Evolutionary conservation across 352 stramenopile species (phyloP).

Genomic region (Globisporangium perplexum): DNA sequence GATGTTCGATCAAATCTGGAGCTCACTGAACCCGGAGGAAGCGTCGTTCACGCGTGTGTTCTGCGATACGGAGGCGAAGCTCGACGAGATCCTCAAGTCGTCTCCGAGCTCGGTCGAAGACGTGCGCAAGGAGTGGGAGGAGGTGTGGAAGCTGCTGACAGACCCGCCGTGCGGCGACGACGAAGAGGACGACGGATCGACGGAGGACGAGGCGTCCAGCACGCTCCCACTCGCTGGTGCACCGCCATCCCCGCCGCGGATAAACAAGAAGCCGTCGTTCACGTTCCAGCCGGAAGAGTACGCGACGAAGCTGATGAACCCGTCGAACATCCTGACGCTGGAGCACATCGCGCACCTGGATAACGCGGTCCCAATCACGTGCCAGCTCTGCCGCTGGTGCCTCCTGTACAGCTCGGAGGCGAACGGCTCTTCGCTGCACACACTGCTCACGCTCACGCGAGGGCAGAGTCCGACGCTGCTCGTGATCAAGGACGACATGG

Average conservation of each 20-base stretch:
- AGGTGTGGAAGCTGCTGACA: slow-evolving; percentile 29
- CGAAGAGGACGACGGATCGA: slow-evolving; percentile 27
- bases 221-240: slow-evolving; percentile 9
- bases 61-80: slow-evolving; percentile 57
- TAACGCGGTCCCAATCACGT: slow-evolving; percentile 65
- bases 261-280: slow-evolving; percentile 47
- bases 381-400: slow-evolving; percentile 77
- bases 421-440: slow-evolving; percentile 75
- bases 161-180: slow-evolving; percentile 20
- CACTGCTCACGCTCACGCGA: slow-evolving; percentile 57
- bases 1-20: slow-evolving; percentile 74
- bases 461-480: slow-evolving; percentile 73
- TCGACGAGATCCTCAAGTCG: slow-evolving; percentile 67
- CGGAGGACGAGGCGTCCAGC: slow-evolving; percentile 17
- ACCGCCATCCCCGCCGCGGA: slow-evolving; percentile 28
- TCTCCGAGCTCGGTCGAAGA: slow-evolving; percentile 58
- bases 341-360: slow-evolving; percentile 73
- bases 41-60: slow-evolving; percentile 78
- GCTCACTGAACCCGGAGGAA: slow-evolving; percentile 44
- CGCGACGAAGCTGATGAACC: slow-evolving; percentile 64
- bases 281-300: slow-evolving; percentile 58
- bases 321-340: slow-evolving; percentile 62
- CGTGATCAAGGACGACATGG: slow-evolving; percentile 71
- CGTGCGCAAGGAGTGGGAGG: slow-evolving; percentile 54
- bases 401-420: slow-evolving; percentile 73